A percentile compares a stretch with the other conserved stretches of the same genome.
Conservation (phyloP, 31 red algal species). For the Endocladia muricata region DNA sequence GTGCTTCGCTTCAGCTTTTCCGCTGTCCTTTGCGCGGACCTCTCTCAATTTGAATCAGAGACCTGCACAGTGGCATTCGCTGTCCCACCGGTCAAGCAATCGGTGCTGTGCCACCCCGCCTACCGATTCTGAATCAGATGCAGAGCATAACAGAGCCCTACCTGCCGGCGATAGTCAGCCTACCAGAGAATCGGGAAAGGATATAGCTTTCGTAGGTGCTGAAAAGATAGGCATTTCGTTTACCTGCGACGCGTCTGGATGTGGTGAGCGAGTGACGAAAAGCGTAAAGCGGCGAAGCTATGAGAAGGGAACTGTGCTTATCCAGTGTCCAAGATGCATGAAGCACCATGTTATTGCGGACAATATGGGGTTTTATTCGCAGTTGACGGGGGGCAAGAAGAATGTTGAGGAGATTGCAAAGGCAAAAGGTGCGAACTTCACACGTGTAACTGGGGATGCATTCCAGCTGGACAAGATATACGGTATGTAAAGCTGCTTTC, state of each 20-base stretch:
- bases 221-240: conserved; percentile 80
- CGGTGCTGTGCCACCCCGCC: too few species aligned
- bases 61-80: too few species aligned
- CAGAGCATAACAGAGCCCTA: too few species aligned
- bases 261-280: conserved; percentile 63
- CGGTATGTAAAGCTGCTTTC: too few species aligned
- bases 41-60: too few species aligned
- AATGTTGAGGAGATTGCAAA: conserved; percentile 83
- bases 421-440: conserved; percentile 38
- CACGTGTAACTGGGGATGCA: conserved; percentile 34
- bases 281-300: conserved; percentile 59
- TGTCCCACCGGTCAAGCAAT: too few species aligned
- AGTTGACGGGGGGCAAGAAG: conserved; percentile 58
- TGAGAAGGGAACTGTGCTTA: conserved; percentile 69
- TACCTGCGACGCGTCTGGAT: conserved; percentile 59
- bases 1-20: too few species aligned
- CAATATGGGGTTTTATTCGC: conserved; percentile 74
- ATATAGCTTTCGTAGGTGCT: conserved; percentile 76
- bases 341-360: conserved; percentile 90
- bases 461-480: conserved; percentile 39
- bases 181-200: too few species aligned
- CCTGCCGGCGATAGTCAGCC: too few species aligned
- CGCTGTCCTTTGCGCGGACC: too few species aligned
- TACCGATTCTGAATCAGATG: too few species aligned
- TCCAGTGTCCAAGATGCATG: conserved; percentile 71